phyloP scores from a whole-genome alignment of 306 rosid genomes.

The Cicer judaicum region DNA sequence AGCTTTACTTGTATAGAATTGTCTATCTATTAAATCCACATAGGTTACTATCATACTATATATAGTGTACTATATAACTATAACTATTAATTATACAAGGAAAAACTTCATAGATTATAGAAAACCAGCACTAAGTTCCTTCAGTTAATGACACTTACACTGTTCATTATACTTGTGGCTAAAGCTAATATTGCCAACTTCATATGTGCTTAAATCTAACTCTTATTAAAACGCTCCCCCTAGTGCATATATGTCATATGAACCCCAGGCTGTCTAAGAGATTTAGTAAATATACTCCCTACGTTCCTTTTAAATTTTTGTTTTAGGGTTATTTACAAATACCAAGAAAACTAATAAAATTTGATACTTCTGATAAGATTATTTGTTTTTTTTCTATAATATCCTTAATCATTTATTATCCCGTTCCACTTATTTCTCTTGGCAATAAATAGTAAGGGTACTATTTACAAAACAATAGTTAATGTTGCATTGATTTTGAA shows the following conservation, averaged over 20 bases:
- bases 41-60: background rate
- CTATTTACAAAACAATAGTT: too few relatives aligned
- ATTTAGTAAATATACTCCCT: background rate
- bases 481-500: too few relatives aligned
- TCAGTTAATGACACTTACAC: background rate
- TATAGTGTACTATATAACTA: background rate
- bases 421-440: too few relatives aligned
- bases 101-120: slow-evolving; percentile 13
- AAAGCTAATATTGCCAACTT: too few relatives aligned
- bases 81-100: background rate
- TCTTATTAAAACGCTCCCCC: background rate
- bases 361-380: too few relatives aligned
- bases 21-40: background rate
- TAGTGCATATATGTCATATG: background rate
- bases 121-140: slow-evolving; percentile 8
- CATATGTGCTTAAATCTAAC: too few relatives aligned
- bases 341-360: too few relatives aligned
- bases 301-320: too few relatives aligned
- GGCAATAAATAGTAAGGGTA: too few relatives aligned
- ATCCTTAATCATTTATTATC: too few relatives aligned
- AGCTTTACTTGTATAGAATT: slow-evolving; percentile 23
- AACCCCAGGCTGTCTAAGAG: background rate
- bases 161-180: background rate
- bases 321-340: too few relatives aligned
- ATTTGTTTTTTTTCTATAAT: too few relatives aligned